Evolutionary conservation across 305 asterid genomes (phyloP), one percentile per base, ranked within the genome.

Genomic region (Lippia alba): DNA sequence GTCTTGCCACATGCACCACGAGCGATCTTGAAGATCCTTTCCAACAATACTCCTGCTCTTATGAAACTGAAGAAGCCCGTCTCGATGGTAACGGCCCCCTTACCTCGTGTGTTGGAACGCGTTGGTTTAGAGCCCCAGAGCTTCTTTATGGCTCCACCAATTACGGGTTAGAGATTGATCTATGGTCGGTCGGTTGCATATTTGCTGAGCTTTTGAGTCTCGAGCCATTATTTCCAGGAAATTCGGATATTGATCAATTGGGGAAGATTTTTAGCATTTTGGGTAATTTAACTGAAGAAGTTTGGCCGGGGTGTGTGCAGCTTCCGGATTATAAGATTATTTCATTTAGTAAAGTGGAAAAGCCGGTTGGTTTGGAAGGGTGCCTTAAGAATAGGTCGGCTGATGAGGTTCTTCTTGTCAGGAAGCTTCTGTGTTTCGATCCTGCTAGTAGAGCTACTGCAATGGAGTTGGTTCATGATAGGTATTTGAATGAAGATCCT

Each of bases 81-180:
- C 81, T 68, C 18, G 83, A 84, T 51, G 89, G 91, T 40, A 79
- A 72, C 20, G 96, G 85, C 15, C 78, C 96, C 61, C 91, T 94
- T n/a, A 94, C 99, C 62, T 94, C 97, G 10, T 91, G 97, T 61
- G 96, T 94, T 3, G 99, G 99, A 68, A 91, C 99, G 36, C 92
- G 99, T 30, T 94, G 99, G 99, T 91, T 76, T 70, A 84, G 92
- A 76, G 91, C 96, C 71, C 99, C 99, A 3, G 99, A 94, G 81
- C 87, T 94, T 64, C 95, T 94, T 3, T 92, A 83, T 33, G 99
- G 99, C 1, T 91, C 98, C 62, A 90, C 96, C 40, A 87, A 72
- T 36, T 94, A 94, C 41, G 96, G 96, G 17, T 79, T 83, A 14
- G 99, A 90, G 83, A 85, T 92, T 59, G 99, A 94, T 69, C 85